Evolutionary conservation across 768 basidiomycete species (phyloP).

Genomic region (Termitomyces sp.): DNA sequence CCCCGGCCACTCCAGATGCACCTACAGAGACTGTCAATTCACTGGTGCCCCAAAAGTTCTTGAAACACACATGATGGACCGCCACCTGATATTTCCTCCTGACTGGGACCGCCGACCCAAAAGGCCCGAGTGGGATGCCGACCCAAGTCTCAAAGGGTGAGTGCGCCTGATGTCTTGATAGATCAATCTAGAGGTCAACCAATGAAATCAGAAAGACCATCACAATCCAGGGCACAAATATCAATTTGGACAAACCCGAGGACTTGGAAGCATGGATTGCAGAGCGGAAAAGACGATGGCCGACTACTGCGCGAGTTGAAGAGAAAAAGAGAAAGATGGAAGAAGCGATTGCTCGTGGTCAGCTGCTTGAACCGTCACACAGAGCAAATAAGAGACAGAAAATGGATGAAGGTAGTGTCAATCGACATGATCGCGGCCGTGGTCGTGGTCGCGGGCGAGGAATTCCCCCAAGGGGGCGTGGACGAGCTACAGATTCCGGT

Average conservation of each 20-base stretch:
- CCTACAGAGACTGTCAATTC: constrained; percentile 60
- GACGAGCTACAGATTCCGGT: constrained; percentile 17
- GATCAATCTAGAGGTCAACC: not conserved
- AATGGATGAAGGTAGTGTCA: constrained; percentile 19
- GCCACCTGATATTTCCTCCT: constrained; percentile 78
- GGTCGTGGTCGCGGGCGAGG: constrained; percentile 22
- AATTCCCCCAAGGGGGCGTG: not conserved
- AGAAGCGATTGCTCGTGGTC: constrained; percentile 78
- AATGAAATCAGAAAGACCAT: constrained; percentile 50
- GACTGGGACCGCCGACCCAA: constrained; percentile 58
- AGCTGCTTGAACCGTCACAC: constrained; percentile 42
- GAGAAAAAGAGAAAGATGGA: constrained; percentile 79
- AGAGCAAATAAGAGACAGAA: constrained; percentile 34
- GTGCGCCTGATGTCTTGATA: not conserved
- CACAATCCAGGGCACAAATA: constrained; percentile 72
- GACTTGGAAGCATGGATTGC: constrained; percentile 80
- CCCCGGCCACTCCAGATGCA: constrained; percentile 54
- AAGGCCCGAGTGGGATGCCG: constrained; percentile 71
- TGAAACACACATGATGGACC: constrained; percentile 83
- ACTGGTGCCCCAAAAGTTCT: constrained; percentile 64
- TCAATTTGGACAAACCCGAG: constrained; percentile 77
- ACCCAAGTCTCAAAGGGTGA: constrained; percentile 76
- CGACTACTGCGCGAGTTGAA: constrained; percentile 57
- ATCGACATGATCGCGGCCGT: constrained; percentile 8
- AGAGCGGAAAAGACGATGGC: constrained; percentile 85